Conservation (phyloP, 495 filamentous ascomycete species). For the Penicillium goetzii region DNA sequence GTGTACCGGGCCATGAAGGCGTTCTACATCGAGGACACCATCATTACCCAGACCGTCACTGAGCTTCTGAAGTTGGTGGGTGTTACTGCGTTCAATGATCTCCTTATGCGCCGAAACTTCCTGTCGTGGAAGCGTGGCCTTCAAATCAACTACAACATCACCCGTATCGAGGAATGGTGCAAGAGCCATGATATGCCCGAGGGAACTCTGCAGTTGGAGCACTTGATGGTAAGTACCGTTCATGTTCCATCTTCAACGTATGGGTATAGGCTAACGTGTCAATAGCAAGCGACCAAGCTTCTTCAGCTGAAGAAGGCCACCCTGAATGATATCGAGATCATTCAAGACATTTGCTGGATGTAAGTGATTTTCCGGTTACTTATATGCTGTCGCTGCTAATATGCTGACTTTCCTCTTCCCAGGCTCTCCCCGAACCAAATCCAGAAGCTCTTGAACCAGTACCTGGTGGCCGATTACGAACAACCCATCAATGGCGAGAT, state of each 20-base stretch:
- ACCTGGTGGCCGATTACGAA: slow-evolving; percentile 98
- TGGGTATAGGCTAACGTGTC: not conserved
- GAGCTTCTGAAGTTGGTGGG: slow-evolving; percentile 93
- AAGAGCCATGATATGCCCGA: slow-evolving; percentile 99
- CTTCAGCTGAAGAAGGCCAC: slow-evolving; percentile 99
- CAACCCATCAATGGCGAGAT: slow-evolving; percentile 99
- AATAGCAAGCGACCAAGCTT: slow-evolving; percentile 95
- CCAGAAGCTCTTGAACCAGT: slow-evolving; percentile 98
- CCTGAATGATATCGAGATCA: slow-evolving; percentile 98
- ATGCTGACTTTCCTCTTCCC: slow-evolving; percentile 15
- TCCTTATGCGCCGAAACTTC: slow-evolving; percentile 97
- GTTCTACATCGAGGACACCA: slow-evolving; percentile 94
- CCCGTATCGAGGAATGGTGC: slow-evolving; percentile 99
- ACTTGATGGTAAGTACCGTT: slow-evolving; percentile 76
- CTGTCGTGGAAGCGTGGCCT: slow-evolving; percentile 98
- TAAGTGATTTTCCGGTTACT: slow-evolving; percentile 43
- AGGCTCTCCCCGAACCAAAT: slow-evolving; percentile 99
- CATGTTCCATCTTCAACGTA: not conserved
- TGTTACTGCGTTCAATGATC: slow-evolving; percentile 98
- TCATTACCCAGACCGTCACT: slow-evolving; percentile 92
- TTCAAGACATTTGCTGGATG: slow-evolving; percentile 99
- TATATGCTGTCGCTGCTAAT: not conserved
- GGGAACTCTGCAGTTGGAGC: slow-evolving; percentile 95
- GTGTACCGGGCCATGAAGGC: slow-evolving; percentile 98
- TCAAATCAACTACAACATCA: slow-evolving; percentile 99